Conservation (phyloP, 345 rosid genomes). For the Streptanthus diversifolius region DNA sequence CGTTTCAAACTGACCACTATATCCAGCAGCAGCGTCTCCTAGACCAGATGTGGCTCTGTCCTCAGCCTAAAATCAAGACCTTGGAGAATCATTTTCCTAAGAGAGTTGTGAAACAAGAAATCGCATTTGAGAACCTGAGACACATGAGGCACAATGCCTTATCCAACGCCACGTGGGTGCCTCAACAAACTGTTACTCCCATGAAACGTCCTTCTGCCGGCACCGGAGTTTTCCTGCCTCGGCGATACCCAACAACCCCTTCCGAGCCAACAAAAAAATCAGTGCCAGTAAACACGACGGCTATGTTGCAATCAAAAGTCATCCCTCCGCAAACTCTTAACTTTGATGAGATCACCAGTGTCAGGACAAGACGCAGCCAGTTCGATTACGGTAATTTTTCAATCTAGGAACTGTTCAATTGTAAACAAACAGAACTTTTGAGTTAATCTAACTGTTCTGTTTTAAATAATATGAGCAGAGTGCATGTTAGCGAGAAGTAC, state of each 20-base stretch:
- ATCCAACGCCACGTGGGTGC: background rate
- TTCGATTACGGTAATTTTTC: slow-evolving; percentile 22
- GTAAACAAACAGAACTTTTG: background rate
- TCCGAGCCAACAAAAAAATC: background rate
- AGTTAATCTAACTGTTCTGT: no score
- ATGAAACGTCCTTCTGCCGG: slow-evolving; percentile 26
- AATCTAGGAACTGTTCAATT: background rate
- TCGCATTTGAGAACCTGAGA: background rate
- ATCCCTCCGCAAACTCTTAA: background rate
- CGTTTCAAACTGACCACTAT: slow-evolving; percentile 5
- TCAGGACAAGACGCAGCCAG: background rate
- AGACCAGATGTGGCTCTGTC: slow-evolving; percentile 21
- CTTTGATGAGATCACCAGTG: slow-evolving; percentile 16
- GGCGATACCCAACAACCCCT: slow-evolving; percentile 17
- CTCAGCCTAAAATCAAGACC: background rate
- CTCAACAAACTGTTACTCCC: background rate
- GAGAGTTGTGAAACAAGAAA: background rate
- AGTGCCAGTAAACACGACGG: background rate
- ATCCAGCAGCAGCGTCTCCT: slow-evolving; percentile 21
- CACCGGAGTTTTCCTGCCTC: slow-evolving; percentile 36
- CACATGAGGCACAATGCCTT: background rate
- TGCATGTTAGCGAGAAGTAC: slow-evolving; percentile 19
- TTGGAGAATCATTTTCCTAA: background rate
- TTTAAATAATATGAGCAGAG: background rate
- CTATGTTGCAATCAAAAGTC: slow-evolving; percentile 3